Conservation (phyloP, 2,329 filamentous ascomycete species). For the Cladosporium sp. region DNA sequence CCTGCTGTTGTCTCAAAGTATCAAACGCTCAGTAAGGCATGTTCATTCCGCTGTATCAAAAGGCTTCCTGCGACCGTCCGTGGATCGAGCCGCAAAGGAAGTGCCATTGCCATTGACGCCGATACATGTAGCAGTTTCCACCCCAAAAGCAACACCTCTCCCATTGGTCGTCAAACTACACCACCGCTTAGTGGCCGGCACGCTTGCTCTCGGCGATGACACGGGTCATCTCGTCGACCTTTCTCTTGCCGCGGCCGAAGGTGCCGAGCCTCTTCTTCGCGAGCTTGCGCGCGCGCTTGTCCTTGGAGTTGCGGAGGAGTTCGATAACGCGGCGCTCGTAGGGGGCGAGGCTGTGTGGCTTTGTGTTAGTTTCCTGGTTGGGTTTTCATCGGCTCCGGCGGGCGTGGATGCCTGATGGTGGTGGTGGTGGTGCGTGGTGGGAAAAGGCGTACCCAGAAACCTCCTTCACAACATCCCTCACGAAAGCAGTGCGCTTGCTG, state of each 20-base stretch:
- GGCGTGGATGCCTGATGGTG: background rate
- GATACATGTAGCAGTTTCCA: slow-evolving; percentile 19
- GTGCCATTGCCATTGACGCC: slow-evolving; percentile 15
- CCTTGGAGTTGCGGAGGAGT: slow-evolving; percentile 97
- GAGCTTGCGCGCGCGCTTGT: slow-evolving; percentile 98
- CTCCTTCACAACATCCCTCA: slow-evolving; percentile 96
- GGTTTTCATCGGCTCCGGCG: background rate
- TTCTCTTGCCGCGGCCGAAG: slow-evolving; percentile 97
- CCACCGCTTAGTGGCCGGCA: slow-evolving; percentile 59
- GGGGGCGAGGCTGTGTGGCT: slow-evolving; percentile 36
- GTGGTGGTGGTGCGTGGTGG: slow-evolving; percentile 10
- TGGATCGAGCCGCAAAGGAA: background rate
- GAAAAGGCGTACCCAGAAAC: slow-evolving; percentile 73
- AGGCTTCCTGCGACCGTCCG: slow-evolving; percentile 7
- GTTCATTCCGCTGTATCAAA: slow-evolving; percentile 12
- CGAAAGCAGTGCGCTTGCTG: slow-evolving; percentile 95
- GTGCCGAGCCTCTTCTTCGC: slow-evolving; percentile 99
- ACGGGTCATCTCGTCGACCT: slow-evolving; percentile 98
- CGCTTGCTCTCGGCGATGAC: slow-evolving; percentile 95
- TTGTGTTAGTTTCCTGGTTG: slow-evolving; percentile 16
- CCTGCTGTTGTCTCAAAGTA: slow-evolving; percentile 12
- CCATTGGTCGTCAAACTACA: slow-evolving; percentile 12
- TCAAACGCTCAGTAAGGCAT: slow-evolving; percentile 13
- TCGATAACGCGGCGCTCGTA: slow-evolving; percentile 98
- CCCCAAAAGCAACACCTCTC: slow-evolving; percentile 16